A percentile compares a stretch with the other conserved stretches of the same genome.
Evolutionary conservation across 179 eudicot genomes (phyloP).

Genomic region (Heliamphora pulchella): DNA sequence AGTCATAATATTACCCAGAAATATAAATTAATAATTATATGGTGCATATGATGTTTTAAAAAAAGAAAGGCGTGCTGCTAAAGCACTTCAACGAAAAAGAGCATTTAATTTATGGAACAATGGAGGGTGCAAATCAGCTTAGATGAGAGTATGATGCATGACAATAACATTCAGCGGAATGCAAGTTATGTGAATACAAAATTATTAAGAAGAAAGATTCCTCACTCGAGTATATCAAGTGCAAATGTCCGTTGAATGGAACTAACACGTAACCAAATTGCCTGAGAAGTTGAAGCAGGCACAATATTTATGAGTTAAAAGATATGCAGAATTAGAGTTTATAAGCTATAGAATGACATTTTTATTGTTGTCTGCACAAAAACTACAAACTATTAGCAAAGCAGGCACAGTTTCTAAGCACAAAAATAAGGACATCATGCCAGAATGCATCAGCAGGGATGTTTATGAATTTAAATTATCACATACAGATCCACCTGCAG

Average conservation of each 20-base stretch:
- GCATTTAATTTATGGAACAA: background rate
- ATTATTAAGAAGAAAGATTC: conserved; percentile 19
- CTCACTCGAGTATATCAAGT: conserved; percentile 97
- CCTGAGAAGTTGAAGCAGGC: conserved; percentile 40
- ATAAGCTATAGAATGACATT: background rate
- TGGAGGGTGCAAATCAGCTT: background rate
- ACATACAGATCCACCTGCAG: conserved; percentile 99
- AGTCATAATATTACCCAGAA: too few relatives aligned
- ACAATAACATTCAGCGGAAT: conserved; percentile 10
- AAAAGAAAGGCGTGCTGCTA: background rate
- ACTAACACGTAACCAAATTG: conserved; percentile 68
- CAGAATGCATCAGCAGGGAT: background rate
- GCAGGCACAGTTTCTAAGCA: background rate
- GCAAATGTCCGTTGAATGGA: conserved; percentile 83
- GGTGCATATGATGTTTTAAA: background rate
- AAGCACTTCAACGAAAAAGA: conserved; percentile 2
- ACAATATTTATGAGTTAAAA: conserved; percentile 13
- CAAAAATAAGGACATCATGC: conserved; percentile 1
- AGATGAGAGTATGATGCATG: conserved; percentile 5
- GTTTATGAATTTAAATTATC: conserved; percentile 33
- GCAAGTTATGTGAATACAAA: background rate
- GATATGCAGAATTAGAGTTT: background rate
- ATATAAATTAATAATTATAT: background rate
- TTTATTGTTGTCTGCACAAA: background rate
- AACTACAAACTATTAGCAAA: background rate